Evolutionary conservation across 768 basidiomycete species (phyloP).

Genomic region (Suillus ampliporus): DNA sequence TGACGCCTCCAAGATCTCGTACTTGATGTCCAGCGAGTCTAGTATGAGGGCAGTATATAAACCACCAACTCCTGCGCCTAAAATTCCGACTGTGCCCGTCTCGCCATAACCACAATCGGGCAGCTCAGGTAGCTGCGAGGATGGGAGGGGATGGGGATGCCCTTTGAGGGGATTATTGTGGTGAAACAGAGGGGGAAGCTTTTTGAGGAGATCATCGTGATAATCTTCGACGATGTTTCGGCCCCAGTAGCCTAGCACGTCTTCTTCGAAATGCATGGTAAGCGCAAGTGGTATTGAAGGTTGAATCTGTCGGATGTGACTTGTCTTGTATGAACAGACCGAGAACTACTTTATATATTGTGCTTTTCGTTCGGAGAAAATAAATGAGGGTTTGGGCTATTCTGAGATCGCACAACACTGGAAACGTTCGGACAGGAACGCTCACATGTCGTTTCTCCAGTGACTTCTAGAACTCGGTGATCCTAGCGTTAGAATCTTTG

Average conservation of each 20-base stretch:
- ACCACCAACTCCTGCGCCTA: background rate
- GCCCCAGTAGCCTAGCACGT: slow-evolving; percentile 21
- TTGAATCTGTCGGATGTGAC: background rate
- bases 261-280: slow-evolving; percentile 19
- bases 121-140: background rate
- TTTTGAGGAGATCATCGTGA: slow-evolving; percentile 18
- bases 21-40: slow-evolving; percentile 42
- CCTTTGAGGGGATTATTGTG: too few species aligned
- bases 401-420: too few species aligned
- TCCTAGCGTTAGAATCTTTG: background rate
- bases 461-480: background rate
- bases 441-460: background rate
- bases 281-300: background rate
- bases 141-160: background rate
- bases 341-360: background rate
- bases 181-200: slow-evolving; percentile 4
- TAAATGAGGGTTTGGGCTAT: too few species aligned
- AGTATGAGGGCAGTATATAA: slow-evolving; percentile 45
- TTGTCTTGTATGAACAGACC: background rate
- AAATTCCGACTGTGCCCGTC: background rate
- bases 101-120: background rate
- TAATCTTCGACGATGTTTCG: slow-evolving; percentile 15
- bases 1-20: too few species aligned
- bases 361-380: background rate
- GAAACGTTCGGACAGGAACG: too few species aligned